These are phyloP conservation scores for Corynespora cassiicola DNA, from an alignment of 2,329 filamentous ascomycete genomes.

Conservation along the genomic window DNA sequence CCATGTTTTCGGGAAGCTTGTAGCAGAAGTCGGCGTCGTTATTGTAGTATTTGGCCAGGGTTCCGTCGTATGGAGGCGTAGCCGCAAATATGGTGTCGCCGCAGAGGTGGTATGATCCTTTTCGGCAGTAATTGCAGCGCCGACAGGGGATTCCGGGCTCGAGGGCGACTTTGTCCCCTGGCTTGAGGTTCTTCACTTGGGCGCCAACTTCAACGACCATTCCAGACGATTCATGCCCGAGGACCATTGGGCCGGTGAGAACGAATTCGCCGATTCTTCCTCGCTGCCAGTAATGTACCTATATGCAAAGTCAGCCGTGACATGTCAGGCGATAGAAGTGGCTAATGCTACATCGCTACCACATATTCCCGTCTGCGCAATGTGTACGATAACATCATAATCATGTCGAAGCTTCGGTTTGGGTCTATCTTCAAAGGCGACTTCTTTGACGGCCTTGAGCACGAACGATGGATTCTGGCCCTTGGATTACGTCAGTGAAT, in stretches of 20 bases:
- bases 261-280: constrained; percentile 30
- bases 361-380: constrained; percentile 84
- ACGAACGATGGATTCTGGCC: constrained; percentile 57
- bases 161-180: constrained; percentile 35
- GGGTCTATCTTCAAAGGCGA: constrained; percentile 53
- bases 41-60: constrained; percentile 29
- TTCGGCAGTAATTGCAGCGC: constrained; percentile 23
- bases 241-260: constrained; percentile 28
- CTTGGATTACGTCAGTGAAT: too few relatives aligned
- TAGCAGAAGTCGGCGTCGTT: constrained; percentile 32
- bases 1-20: constrained; percentile 29
- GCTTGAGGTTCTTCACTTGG: constrained; percentile 26
- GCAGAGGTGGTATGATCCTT: constrained; percentile 30
- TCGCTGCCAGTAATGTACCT: constrained; percentile 53
- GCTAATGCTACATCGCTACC: constrained; percentile 60
- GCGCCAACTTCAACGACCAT: constrained; percentile 26
- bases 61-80: constrained; percentile 32
- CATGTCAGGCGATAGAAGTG: background rate
- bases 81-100: constrained; percentile 28
- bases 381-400: constrained; percentile 73
- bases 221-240: constrained; percentile 37
- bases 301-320: too few relatives aligned
- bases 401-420: constrained; percentile 37
- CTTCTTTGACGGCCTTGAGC: constrained; percentile 53
- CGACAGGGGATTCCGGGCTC: constrained; percentile 31